A percentile compares a stretch with the other conserved stretches of the same genome.
Evolutionary conservation across 176 grass and related monocot species (phyloP).

Genomic region (Bromus sterilis): DNA sequence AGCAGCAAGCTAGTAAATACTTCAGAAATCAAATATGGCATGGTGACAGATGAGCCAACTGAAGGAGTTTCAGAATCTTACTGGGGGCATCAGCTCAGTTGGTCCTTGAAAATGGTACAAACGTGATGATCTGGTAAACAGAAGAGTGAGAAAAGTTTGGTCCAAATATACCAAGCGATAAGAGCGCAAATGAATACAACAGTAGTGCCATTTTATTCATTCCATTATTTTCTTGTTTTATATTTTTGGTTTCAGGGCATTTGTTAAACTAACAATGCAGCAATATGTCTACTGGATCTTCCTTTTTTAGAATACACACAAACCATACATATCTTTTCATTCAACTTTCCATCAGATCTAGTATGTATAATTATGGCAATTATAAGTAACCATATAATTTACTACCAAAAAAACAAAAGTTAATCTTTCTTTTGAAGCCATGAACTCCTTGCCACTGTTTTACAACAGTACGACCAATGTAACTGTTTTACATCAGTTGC

Average conservation of each 20-base stretch:
- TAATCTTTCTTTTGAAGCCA: neutral
- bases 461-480: neutral
- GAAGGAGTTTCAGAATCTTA: conserved; percentile 42
- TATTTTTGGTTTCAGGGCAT: neutral
- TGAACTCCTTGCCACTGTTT: neutral
- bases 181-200: neutral
- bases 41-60: neutral
- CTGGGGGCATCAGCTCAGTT: conserved; percentile 86
- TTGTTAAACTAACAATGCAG: neutral
- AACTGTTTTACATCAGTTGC: neutral
- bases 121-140: conserved; percentile 59
- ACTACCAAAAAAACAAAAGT: neutral
- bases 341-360: neutral
- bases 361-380: neutral
- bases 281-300: neutral
- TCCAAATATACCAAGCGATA: conserved; percentile 2
- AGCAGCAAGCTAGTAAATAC: neutral
- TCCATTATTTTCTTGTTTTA: neutral
- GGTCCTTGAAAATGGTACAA: conserved; percentile 96
- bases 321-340: neutral
- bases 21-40: conserved; percentile 2
- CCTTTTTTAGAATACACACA: neutral
- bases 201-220: neutral
- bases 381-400: neutral
- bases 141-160: neutral